A percentile compares a stretch with the other conserved stretches of the same genome.
These are phyloP conservation scores for Penicillium decumbens DNA, from an alignment of 2,329 filamentous ascomycete genomes.

Conservation along the genomic window DNA sequence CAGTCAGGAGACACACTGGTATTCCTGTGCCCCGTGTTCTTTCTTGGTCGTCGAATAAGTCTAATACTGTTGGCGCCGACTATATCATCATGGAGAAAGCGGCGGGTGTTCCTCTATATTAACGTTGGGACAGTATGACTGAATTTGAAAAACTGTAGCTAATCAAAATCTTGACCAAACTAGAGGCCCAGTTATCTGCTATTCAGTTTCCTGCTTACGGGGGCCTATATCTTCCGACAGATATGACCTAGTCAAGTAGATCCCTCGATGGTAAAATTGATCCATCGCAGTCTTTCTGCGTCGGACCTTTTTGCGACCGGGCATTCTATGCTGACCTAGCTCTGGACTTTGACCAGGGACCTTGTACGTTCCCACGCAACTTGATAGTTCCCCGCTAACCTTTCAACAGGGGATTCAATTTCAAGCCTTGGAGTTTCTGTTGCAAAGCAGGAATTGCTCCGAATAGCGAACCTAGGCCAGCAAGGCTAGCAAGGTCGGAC, in stretches of 20 bases:
- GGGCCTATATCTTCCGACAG: conserved; percentile 21
- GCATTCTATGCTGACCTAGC: conserved; percentile 8
- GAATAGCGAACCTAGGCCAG: conserved; percentile 5
- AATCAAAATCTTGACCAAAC: conserved; percentile 20
- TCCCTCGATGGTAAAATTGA: conserved; percentile 12
- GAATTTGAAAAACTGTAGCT: conserved; percentile 22
- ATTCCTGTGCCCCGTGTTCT: conserved; percentile 27
- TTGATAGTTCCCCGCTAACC: conserved; percentile 7
- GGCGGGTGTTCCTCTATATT: conserved; percentile 28
- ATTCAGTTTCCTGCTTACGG: conserved; percentile 25
- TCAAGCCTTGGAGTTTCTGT: conserved; percentile 14
- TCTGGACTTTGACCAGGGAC: conserved; percentile 8
- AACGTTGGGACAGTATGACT: conserved; percentile 30
- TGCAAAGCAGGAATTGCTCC: conserved; percentile 15
- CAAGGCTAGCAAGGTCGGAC: conserved; percentile 1
- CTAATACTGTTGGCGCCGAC: conserved; percentile 36
- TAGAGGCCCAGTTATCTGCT: conserved; percentile 21
- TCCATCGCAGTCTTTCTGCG: conserved; percentile 11
- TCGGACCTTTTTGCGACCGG: conserved; percentile 20
- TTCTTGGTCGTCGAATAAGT: conserved; percentile 19
- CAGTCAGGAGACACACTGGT: conserved; percentile 17
- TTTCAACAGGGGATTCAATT: conserved; percentile 14
- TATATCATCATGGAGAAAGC: conserved; percentile 43
- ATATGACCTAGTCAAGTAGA: conserved; percentile 3
- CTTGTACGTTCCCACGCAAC: conserved; percentile 10